These are phyloP conservation scores for Wallacemonas sp. DNA, from an alignment of 208 protist genomes.

Conservation along the genomic window DNA sequence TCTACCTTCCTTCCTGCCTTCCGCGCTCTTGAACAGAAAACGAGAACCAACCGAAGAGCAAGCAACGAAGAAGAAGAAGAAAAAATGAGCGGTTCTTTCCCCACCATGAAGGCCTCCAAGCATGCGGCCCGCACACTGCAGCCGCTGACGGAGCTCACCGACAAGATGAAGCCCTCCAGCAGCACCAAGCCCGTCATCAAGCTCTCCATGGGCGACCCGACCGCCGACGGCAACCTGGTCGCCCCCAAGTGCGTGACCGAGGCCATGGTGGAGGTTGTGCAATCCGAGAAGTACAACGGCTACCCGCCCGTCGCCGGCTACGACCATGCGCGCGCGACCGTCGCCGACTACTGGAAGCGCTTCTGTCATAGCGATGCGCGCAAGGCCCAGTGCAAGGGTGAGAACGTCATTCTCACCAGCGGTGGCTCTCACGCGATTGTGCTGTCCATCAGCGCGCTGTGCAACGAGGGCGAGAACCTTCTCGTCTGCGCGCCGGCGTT, in stretches of 20 bases:
- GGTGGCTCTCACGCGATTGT: conserved; percentile 87
- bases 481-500: conserved; percentile 86
- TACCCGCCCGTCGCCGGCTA: conserved; percentile 44
- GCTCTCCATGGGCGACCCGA: conserved; percentile 62
- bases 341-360: conserved; percentile 35
- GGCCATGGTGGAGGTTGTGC: conserved; percentile 33
- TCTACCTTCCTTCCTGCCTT: too few relatives aligned
- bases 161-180: conserved; percentile 26
- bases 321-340: conserved; percentile 24
- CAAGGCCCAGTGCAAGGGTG: conserved; percentile 30
- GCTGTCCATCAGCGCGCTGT: conserved; percentile 61
- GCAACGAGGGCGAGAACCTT: conserved; percentile 77
- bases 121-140: conserved; percentile 24
- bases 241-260: conserved; percentile 32
- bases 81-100: conserved; percentile 15
- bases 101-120: conserved; percentile 6
- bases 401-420: conserved; percentile 60
- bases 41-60: background rate
- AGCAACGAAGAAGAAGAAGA: background rate
- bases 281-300: conserved; percentile 37
- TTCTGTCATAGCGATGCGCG: conserved; percentile 2
- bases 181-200: conserved; percentile 24
- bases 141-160: conserved; percentile 25
- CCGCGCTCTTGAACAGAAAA: too few relatives aligned
- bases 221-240: conserved; percentile 59